Evolutionary conservation across 352 stramenopile genomes (phyloP).

Genomic region (Globisporangium radiosum): DNA sequence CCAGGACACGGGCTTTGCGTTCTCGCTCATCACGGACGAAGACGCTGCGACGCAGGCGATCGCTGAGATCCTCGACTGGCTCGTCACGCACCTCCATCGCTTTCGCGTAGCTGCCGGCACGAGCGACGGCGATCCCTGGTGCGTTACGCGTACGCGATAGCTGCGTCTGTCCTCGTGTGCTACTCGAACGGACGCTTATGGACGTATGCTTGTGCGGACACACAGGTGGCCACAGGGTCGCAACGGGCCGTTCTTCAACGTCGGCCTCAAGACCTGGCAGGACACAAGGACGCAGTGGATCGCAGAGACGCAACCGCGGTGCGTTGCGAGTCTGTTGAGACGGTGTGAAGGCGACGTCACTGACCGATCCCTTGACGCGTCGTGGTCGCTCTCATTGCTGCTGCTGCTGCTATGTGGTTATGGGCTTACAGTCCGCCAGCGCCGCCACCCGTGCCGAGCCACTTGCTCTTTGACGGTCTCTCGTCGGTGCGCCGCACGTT

Average conservation of each 20-base stretch:
- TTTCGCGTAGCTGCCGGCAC: slow-evolving; percentile 70
- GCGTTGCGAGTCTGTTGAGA: slow-evolving; percentile 6
- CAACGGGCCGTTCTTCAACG: slow-evolving; percentile 84
- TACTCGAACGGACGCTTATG: no score
- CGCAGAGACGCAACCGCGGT: slow-evolving; percentile 65
- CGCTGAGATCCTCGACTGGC: slow-evolving; percentile 80
- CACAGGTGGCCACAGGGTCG: slow-evolving; percentile 76
- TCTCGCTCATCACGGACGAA: slow-evolving; percentile 88
- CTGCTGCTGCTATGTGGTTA: no score
- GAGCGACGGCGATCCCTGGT: slow-evolving; percentile 75
- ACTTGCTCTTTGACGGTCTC: slow-evolving; percentile 78
- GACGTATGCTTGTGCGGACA: no score
- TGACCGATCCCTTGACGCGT: no score
- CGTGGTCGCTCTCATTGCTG: no score
- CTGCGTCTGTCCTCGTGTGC: no score
- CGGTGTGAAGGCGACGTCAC: no score
- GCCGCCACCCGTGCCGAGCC: slow-evolving; percentile 56
- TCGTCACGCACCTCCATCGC: slow-evolving; percentile 76
- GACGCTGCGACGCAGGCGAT: slow-evolving; percentile 83
- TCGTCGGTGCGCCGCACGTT: slow-evolving; percentile 84
- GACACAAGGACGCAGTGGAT: slow-evolving; percentile 61
- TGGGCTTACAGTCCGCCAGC: slow-evolving; percentile 39
- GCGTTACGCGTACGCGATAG: not conserved
- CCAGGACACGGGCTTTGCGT: slow-evolving; percentile 75
- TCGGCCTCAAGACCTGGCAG: slow-evolving; percentile 74